These are phyloP conservation scores for Antitrichia curtipendula DNA, from an alignment of 225 moss, liverwort and hornwort genomes.

Conservation along the genomic window DNA sequence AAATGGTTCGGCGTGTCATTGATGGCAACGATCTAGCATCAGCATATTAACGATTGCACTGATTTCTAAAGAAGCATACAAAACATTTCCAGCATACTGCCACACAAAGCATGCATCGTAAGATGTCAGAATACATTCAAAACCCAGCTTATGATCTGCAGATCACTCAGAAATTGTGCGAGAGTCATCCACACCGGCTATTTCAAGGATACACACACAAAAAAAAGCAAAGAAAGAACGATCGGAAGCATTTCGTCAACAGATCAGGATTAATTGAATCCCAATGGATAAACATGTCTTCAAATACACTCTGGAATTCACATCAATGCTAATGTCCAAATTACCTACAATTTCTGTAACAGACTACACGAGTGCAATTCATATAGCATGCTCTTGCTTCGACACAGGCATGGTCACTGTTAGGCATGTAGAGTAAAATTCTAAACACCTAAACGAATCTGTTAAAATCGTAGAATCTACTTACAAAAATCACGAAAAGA, in stretches of 20 bases:
- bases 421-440: not conserved
- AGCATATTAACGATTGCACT: not conserved
- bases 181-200: not conserved
- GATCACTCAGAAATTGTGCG: too few species aligned
- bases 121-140: not conserved
- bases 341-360: not conserved
- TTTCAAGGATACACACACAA: not conserved
- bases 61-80: not conserved
- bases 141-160: not conserved
- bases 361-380: not conserved
- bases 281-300: not conserved
- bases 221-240: not conserved
- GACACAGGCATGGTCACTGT: slow-evolving; percentile 2
- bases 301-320: not conserved
- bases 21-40: not conserved
- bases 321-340: not conserved
- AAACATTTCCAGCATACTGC: not conserved
- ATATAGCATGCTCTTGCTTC: slow-evolving; percentile 4
- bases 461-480: not conserved
- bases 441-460: not conserved
- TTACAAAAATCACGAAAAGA: not conserved
- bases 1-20: not conserved
- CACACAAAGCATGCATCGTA: not conserved
- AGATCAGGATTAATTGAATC: not conserved
- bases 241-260: not conserved